These are phyloP conservation scores for Penicillium bialowiezense DNA, from an alignment of 495 filamentous ascomycete genomes.

Conservation along the genomic window DNA sequence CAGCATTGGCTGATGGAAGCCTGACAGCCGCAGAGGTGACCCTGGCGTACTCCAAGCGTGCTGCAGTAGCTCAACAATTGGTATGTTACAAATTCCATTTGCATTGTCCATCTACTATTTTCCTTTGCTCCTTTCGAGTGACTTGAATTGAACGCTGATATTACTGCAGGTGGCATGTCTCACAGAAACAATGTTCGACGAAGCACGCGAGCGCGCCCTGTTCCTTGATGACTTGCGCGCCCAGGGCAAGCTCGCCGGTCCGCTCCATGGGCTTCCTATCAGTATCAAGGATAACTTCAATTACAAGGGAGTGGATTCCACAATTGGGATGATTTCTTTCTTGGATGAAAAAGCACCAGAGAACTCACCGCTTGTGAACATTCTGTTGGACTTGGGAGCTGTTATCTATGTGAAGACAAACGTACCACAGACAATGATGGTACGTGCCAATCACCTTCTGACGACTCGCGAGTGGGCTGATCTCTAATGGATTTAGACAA, in stretches of 20 bases:
- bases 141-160: not conserved
- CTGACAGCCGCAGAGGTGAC: conserved; percentile 51
- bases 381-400: conserved; percentile 28
- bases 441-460: conserved; percentile 22
- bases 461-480: not conserved
- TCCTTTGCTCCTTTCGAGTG: too few relatives aligned
- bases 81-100: conserved; percentile 10
- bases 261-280: conserved; percentile 62
- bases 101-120: too few relatives aligned
- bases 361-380: conserved; percentile 22
- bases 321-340: conserved; percentile 23
- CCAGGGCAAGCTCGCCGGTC: conserved; percentile 45
- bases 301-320: conserved; percentile 43
- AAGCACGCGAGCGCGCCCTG: conserved; percentile 32
- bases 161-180: conserved; percentile 46
- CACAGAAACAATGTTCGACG: conserved; percentile 55
- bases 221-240: conserved; percentile 34
- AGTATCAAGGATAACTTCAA: conserved; percentile 60
- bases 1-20: conserved; percentile 18
- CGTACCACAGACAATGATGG: conserved; percentile 49
- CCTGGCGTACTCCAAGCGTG: conserved; percentile 54
- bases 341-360: conserved; percentile 9
- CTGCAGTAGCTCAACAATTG: conserved; percentile 55
- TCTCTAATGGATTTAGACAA: not conserved
- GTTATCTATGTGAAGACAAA: conserved; percentile 59